Conservation (phyloP, 2,329 filamentous ascomycete species). For the Alternaria triticimaculans region DNA sequence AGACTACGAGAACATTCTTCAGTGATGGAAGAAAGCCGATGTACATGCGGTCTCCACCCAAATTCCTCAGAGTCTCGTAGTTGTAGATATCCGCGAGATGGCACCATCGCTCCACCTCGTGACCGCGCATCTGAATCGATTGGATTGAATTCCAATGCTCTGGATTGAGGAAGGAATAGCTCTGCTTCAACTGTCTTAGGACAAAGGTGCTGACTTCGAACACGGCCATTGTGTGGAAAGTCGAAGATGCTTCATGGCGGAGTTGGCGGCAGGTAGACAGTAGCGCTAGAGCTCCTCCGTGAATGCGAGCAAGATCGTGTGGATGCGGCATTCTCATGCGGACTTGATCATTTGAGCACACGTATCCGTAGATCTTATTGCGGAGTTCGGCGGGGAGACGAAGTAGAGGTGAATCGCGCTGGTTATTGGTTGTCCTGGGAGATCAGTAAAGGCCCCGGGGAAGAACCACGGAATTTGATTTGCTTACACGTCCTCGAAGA, state of each 20-base stretch:
- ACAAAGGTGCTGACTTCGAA: not conserved
- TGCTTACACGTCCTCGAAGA: not conserved
- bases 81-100: not conserved
- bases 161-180: accelerated
- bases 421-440: not conserved
- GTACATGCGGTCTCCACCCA: not conserved
- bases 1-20: accelerated
- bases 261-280: not conserved
- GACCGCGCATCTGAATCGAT: not conserved
- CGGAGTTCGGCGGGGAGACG: not conserved
- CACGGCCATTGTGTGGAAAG: not conserved
- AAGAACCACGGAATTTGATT: not conserved
- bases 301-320: accelerated
- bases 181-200: accelerated
- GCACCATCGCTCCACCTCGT: not conserved
- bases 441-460: not conserved
- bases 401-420: not conserved
- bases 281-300: not conserved
- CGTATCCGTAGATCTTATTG: accelerated
- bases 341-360: not conserved
- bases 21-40: not conserved
- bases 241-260: not conserved
- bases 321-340: accelerated
- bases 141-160: not conserved
- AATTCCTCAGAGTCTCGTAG: not conserved